Evolutionary conservation across 306 rosid species (phyloP), one percentile per base, ranked within the genome.

Genomic region (Gastrolobium villosum): DNA sequence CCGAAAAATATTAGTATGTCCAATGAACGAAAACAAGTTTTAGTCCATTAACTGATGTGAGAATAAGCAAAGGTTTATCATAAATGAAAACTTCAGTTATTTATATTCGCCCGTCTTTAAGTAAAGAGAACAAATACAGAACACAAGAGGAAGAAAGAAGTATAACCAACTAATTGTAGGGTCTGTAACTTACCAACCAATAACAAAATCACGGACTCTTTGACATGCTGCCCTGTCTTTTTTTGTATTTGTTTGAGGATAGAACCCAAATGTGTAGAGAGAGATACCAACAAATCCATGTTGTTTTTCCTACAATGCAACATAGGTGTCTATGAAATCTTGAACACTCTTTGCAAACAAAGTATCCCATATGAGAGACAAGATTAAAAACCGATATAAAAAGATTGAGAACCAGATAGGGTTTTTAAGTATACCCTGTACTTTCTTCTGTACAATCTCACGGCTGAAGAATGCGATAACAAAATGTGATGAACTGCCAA

Each of bases 401-500:
- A 4, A 4, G 10, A 34, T 10, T 50, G 35, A 53, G 76, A 70
- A 70, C 44, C 60, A 39, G 1, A 45, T 46, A 31, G 11, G 73
- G 20, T 44, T 40, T 40, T 26, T 30, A 31, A 32, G 40, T 44
- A 5, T 77, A 90, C 97, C 92, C 37, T 39, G 41, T 89, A 89
- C 35, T 69, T 88, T 63, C 60, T 74, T 43, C 65, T 20, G 11
- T 93, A 91, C 65, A 93, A 85, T 85, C 81, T 74, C 1, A 74
- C 82, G 67, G 89, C 85, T 0, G 91, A 87, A 56, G 98, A 87
- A 70, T 94, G 98, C 0, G 97, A 86, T 78, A 92, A 66, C 84
- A 91, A 83, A 65, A 88, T 78, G 83, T 90, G 67, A 83, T 94
- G 97, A 31, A 77, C 69, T 4, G 37, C 94, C 48, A 90, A 26